Evolutionary conservation across 805 yeast species (phyloP).

Genomic region (Metschnikowia aberdeeniae): DNA sequence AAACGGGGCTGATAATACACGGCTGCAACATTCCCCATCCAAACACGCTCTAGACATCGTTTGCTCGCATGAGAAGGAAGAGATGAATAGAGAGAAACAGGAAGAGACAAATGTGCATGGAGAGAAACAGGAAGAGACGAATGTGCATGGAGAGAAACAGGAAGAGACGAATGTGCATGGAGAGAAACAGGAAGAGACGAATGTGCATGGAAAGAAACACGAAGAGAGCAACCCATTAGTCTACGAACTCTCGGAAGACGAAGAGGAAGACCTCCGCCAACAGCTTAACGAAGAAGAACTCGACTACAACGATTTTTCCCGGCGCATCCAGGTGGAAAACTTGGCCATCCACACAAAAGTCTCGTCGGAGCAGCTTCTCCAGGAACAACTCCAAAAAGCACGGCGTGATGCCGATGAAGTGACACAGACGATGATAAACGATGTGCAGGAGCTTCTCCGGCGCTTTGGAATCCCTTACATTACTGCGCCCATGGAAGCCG

Average conservation of each 20-base stretch:
- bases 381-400: constrained; percentile 59
- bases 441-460: constrained; percentile 82
- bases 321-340: constrained; percentile 21
- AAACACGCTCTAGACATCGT: too few relatives aligned
- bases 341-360: constrained; percentile 34
- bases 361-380: constrained; percentile 46
- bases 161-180: neutral
- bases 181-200: too few relatives aligned
- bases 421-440: constrained; percentile 76
- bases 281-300: constrained; percentile 66
- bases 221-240: constrained; percentile 29
- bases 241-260: constrained; percentile 72
- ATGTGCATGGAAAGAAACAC: neutral
- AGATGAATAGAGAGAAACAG: neutral
- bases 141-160: neutral
- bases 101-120: neutral
- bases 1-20: too few relatives aligned
- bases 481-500: constrained; percentile 98
- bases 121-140: neutral
- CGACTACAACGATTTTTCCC: constrained; percentile 64
- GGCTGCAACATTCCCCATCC: too few relatives aligned
- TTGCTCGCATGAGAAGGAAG: too few relatives aligned
- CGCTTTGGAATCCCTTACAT: constrained; percentile 92
- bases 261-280: constrained; percentile 62
- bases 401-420: constrained; percentile 91